These are phyloP conservation scores for Paraphoma chrysanthemicola DNA, from an alignment of 2,329 filamentous ascomycete species.

Conservation along the genomic window DNA sequence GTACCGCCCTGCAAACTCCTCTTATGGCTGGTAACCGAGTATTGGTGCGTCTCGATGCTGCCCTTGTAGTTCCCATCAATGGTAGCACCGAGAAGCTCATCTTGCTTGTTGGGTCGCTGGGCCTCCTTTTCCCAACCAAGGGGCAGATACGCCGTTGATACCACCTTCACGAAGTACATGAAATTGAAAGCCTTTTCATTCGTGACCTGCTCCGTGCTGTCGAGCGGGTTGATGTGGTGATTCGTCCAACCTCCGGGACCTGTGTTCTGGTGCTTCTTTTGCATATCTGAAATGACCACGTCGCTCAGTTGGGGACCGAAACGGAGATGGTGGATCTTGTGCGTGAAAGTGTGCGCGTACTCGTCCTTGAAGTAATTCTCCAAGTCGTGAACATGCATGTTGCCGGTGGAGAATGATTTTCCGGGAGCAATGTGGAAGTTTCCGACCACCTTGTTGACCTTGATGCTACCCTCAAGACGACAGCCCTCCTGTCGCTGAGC, in stretches of 20 bases:
- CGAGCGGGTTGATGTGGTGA: slow-evolving; percentile 91
- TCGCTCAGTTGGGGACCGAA: slow-evolving; percentile 93
- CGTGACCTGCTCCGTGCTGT: slow-evolving; percentile 78
- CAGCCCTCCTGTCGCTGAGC: slow-evolving; percentile 91
- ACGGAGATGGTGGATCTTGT: slow-evolving; percentile 84
- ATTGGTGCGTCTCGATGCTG: slow-evolving; percentile 96
- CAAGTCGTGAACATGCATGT: slow-evolving; percentile 97
- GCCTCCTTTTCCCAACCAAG: slow-evolving; percentile 78
- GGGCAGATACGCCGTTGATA: slow-evolving; percentile 92
- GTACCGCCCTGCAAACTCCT: slow-evolving; percentile 83
- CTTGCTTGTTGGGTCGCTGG: slow-evolving; percentile 49
- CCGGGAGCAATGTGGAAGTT: slow-evolving; percentile 99
- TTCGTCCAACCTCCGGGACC: slow-evolving; percentile 75
- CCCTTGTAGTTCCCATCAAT: slow-evolving; percentile 69
- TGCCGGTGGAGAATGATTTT: slow-evolving; percentile 92
- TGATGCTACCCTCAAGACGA: slow-evolving; percentile 87
- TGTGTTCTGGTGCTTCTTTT: slow-evolving; percentile 59
- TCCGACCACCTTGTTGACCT: slow-evolving; percentile 97
- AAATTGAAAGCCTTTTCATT: slow-evolving; percentile 88
- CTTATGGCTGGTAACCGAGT: slow-evolving; percentile 96
- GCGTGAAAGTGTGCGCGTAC: slow-evolving; percentile 81
- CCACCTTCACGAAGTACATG: slow-evolving; percentile 99
- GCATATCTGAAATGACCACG: slow-evolving; percentile 58
- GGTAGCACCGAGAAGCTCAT: slow-evolving; percentile 57
- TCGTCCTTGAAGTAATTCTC: slow-evolving; percentile 89